A percentile compares a stretch with the other conserved stretches of the same genome.
phyloP scores from a whole-genome alignment of 305 asterid genomes.

The Rubia occidens region DNA sequence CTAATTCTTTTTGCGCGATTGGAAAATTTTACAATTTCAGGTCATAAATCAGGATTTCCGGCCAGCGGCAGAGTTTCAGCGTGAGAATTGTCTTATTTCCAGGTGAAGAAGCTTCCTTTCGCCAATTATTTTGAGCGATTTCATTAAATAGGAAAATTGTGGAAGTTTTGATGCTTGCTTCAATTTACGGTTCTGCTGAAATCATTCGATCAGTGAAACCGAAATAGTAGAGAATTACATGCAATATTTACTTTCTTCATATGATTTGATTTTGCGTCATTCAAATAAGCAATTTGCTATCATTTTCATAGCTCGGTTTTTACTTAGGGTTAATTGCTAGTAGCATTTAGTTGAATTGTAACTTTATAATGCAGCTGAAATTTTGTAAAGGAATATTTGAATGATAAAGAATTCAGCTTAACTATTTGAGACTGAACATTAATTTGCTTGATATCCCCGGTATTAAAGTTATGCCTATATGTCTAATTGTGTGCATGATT shows the following conservation, averaged over 20 bases:
- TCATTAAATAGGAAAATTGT: not conserved
- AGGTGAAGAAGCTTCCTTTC: not conserved
- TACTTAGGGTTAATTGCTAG: not conserved
- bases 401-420: not conserved
- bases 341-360: not conserved
- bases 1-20: not conserved
- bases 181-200: not conserved
- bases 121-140: not conserved
- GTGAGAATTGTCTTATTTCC: not conserved
- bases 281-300: not conserved
- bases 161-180: not conserved
- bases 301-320: not conserved
- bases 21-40: not conserved
- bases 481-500: not conserved
- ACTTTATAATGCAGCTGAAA: not conserved
- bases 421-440: not conserved
- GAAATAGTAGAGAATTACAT: not conserved
- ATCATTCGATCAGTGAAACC: not conserved
- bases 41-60: constrained; percentile 1
- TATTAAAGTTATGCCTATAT: not conserved
- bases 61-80: not conserved
- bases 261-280: not conserved
- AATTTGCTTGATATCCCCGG: not conserved
- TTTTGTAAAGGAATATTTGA: not conserved
- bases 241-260: not conserved